Conservation (phyloP, 306 rosid species). For the Castanospermum australe region DNA sequence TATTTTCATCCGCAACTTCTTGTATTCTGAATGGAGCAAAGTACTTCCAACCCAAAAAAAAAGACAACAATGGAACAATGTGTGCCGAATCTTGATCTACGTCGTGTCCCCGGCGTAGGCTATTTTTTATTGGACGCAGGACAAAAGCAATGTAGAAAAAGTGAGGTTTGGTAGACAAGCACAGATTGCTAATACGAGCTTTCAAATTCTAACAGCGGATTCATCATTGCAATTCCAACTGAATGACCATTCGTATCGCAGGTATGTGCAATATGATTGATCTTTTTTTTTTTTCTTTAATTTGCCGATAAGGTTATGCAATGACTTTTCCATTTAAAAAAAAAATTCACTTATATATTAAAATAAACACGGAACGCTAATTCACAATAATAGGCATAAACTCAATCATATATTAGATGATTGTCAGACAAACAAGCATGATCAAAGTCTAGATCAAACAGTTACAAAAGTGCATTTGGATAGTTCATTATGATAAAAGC, state of each 20-base stretch:
- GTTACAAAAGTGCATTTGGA: too few species aligned
- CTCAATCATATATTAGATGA: too few species aligned
- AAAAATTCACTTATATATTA: too few species aligned
- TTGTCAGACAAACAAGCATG: too few species aligned
- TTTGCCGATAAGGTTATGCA: too few species aligned
- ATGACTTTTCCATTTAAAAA: too few species aligned
- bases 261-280: not conserved
- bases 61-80: too few species aligned
- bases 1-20: not conserved
- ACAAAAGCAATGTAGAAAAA: not conserved
- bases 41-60: not conserved
- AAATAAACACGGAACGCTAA: too few species aligned
- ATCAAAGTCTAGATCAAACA: too few species aligned
- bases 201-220: not conserved
- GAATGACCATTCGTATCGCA: not conserved
- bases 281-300: too few species aligned
- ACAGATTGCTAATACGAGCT: not conserved
- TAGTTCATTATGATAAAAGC: too few species aligned
- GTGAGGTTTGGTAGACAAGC: constrained; percentile 1
- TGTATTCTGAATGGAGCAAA: not conserved
- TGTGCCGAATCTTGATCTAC: not conserved
- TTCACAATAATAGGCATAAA: too few species aligned
- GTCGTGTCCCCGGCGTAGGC: not conserved
- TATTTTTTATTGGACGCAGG: not conserved
- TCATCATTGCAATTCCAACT: not conserved